Conservation (phyloP, 2,329 filamentous ascomycete genomes). For the Pleochaeta shiraiana region DNA sequence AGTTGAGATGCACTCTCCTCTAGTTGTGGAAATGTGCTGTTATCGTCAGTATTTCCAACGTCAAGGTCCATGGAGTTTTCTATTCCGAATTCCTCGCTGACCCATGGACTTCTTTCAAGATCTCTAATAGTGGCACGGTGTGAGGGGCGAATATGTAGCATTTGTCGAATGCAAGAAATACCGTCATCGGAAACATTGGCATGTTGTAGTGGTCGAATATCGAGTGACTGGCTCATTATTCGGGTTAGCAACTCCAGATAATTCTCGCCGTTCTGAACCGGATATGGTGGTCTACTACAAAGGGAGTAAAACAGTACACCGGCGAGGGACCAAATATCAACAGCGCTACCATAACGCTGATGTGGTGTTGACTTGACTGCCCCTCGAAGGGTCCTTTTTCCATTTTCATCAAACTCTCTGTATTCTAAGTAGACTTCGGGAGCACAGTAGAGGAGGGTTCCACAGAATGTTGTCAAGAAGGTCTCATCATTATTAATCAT, state of each 20-base stretch:
- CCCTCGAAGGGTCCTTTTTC: slow-evolving; percentile 25
- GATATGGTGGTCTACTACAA: slow-evolving; percentile 61
- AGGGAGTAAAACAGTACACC: slow-evolving; percentile 78
- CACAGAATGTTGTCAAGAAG: slow-evolving; percentile 89
- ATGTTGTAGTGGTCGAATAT: slow-evolving; percentile 38
- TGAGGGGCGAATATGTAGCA: slow-evolving; percentile 64
- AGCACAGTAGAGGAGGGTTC: slow-evolving; percentile 86
- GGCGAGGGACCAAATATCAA: slow-evolving; percentile 92
- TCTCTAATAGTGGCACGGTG: slow-evolving; percentile 50
- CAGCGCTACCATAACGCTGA: slow-evolving; percentile 67
- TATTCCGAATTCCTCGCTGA: slow-evolving; percentile 20
- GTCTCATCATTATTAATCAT: slow-evolving; percentile 79
- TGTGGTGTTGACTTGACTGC: slow-evolving; percentile 14
- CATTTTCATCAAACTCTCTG: slow-evolving; percentile 44
- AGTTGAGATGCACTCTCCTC: slow-evolving; percentile 16
- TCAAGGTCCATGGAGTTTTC: slow-evolving; percentile 13
- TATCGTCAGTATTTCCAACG: slow-evolving; percentile 9
- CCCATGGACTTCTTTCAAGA: slow-evolving; percentile 54
- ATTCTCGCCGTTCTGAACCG: slow-evolving; percentile 50
- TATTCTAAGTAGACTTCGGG: slow-evolving; percentile 82
- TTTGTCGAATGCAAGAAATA: slow-evolving; percentile 52
- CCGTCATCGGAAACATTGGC: slow-evolving; percentile 39
- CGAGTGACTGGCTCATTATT: slow-evolving; percentile 61
- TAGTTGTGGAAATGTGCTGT: slow-evolving; percentile 6
- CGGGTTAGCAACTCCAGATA: slow-evolving; percentile 62